A percentile compares a stretch with the other conserved stretches of the same genome.
These are phyloP conservation scores for Rosa lucieae DNA, from an alignment of 306 rosid species.

Conservation along the genomic window DNA sequence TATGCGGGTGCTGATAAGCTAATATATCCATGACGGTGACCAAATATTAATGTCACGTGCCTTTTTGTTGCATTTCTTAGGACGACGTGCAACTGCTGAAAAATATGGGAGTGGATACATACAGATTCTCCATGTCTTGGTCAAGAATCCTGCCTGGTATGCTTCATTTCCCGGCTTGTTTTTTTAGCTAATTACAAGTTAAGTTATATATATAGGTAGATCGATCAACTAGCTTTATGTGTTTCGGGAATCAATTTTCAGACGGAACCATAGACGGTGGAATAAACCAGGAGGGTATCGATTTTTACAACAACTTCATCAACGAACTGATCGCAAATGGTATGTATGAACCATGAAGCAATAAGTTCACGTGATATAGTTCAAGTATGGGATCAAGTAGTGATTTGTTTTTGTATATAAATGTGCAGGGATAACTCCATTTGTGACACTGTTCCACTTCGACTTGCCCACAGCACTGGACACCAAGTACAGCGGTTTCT, in stretches of 20 bases:
- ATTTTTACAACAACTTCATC: background rate
- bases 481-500: background rate
- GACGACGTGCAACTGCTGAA: background rate
- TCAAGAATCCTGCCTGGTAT: background rate
- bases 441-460: constrained; percentile 5
- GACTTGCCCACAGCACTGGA: background rate
- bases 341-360: background rate
- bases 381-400: background rate
- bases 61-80: background rate
- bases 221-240: background rate
- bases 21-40: no score
- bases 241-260: background rate
- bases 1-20: background rate
- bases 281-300: constrained; percentile 1
- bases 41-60: background rate
- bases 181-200: no score
- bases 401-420: background rate
- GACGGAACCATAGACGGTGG: background rate
- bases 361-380: background rate
- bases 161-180: background rate
- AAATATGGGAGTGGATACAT: background rate
- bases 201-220: no score
- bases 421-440: background rate
- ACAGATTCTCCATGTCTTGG: constrained; percentile 1
- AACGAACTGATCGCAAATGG: background rate